A percentile compares a stretch with the other conserved stretches of the same genome.
phyloP scores from a whole-genome alignment of 768 basidiomycete species.

The Termitomyces sp. region DNA sequence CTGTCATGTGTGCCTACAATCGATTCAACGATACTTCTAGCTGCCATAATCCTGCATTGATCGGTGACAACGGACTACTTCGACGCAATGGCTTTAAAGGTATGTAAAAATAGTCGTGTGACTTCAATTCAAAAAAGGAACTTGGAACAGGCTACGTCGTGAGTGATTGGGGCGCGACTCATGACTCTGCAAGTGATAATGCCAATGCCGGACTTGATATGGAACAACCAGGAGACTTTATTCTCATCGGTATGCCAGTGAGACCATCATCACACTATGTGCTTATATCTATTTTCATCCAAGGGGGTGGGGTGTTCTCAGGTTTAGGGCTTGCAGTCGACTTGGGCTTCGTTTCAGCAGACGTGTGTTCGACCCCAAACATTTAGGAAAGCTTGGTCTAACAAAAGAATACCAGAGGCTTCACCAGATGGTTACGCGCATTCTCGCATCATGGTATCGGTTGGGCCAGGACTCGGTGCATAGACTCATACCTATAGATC shows the following conservation, averaged over 20 bases:
- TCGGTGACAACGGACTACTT: constrained; percentile 36
- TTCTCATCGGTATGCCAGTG: constrained; percentile 30
- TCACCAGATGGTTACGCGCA: constrained; percentile 40
- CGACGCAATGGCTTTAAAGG: constrained; percentile 39
- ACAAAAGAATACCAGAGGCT: constrained; percentile 23
- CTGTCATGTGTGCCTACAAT: constrained; percentile 51
- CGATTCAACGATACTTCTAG: constrained; percentile 57
- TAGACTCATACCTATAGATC: background rate
- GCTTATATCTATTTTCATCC: background rate
- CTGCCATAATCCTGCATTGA: constrained; percentile 50
- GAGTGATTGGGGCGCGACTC: constrained; percentile 48
- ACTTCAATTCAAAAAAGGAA: background rate
- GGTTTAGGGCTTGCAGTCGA: constrained; percentile 29
- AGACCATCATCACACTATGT: background rate
- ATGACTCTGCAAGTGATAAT: constrained; percentile 39
- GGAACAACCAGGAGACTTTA: constrained; percentile 47
- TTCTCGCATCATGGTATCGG: constrained; percentile 40
- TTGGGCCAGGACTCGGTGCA: constrained; percentile 41
- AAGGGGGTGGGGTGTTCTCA: constrained; percentile 35
- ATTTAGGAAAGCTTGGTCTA: background rate
- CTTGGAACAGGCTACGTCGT: constrained; percentile 33
- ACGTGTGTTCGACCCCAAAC: constrained; percentile 15
- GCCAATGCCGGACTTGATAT: constrained; percentile 45
- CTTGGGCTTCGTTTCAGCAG: constrained; percentile 24
- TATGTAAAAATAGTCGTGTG: constrained; percentile 3